Percentiles rank a stretch among this genome's conserved stretches.
Evolutionary conservation across 768 basidiomycete genomes (phyloP).

Genomic region (Lentinula raphanica): DNA sequence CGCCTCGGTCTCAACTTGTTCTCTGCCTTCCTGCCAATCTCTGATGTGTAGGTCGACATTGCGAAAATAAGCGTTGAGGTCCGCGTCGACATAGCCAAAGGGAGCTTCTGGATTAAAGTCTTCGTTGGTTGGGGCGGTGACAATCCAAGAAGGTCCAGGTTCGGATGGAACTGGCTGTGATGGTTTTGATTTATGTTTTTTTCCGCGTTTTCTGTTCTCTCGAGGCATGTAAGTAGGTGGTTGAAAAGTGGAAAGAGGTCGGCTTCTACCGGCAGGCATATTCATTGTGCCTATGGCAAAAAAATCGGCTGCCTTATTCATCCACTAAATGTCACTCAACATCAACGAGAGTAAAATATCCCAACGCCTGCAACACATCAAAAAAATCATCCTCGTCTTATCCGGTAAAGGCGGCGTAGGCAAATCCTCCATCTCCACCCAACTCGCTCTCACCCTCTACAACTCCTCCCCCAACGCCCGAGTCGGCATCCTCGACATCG

Average conservation of each 20-base stretch:
- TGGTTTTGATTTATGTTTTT: slow-evolving; percentile 63
- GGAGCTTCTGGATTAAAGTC: slow-evolving; percentile 64
- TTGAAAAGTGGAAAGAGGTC: too few relatives aligned
- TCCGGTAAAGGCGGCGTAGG: slow-evolving; percentile 98
- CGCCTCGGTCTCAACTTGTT: slow-evolving; percentile 35
- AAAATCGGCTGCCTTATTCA: too few relatives aligned
- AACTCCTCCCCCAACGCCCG: slow-evolving; percentile 57
- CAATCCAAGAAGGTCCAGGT: slow-evolving; percentile 69
- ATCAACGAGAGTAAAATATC: slow-evolving; percentile 52
- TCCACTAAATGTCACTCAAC: too few relatives aligned
- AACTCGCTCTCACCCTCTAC: slow-evolving; percentile 86
- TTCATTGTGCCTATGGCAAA: not conserved
- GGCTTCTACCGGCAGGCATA: slow-evolving; percentile 2
- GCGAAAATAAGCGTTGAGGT: slow-evolving; percentile 89
- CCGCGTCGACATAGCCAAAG: slow-evolving; percentile 85
- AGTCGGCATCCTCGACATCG: slow-evolving; percentile 90
- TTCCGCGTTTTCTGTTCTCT: slow-evolving; percentile 72
- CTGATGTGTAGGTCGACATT: slow-evolving; percentile 84
- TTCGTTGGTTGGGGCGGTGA: slow-evolving; percentile 29
- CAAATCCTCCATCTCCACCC: slow-evolving; percentile 93
- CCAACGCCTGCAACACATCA: slow-evolving; percentile 66
- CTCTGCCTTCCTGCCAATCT: slow-evolving; percentile 69
- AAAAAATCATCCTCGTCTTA: slow-evolving; percentile 86
- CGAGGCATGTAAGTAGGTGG: slow-evolving; percentile 58
- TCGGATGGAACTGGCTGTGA: too few relatives aligned